Percentiles rank a stretch among this genome's conserved stretches.
These are phyloP conservation scores for Wickerhamomyces alni DNA, from an alignment of 805 yeast species.

Conservation along the genomic window DNA sequence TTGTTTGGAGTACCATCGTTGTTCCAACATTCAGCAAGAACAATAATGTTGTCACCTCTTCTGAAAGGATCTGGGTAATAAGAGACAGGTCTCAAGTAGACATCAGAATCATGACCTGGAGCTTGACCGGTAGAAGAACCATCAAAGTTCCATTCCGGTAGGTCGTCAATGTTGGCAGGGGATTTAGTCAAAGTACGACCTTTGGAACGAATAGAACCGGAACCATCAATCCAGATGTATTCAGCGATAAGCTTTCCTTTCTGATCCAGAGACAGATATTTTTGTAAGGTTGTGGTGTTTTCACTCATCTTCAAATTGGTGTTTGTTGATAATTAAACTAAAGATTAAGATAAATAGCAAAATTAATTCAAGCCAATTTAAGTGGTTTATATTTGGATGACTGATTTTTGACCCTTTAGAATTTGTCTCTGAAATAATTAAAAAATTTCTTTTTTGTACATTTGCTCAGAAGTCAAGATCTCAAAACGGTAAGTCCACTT, in stretches of 20 bases:
- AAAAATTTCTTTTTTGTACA: no score
- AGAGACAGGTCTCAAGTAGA: conserved; percentile 93
- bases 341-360: not conserved
- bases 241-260: conserved; percentile 87
- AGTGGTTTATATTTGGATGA: not conserved
- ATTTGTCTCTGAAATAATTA: no score
- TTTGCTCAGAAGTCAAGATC: no score
- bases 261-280: conserved; percentile 81
- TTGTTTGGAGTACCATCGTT: conserved; percentile 99
- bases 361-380: not conserved
- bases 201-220: conserved; percentile 88
- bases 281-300: conserved; percentile 76
- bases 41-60: conserved; percentile 94
- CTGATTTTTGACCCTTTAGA: no score
- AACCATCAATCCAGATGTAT: conserved; percentile 96
- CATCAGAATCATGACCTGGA: conserved; percentile 95
- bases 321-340: not conserved
- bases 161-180: conserved; percentile 70
- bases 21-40: conserved; percentile 94
- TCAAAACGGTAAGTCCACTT: no score
- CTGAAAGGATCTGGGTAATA: conserved; percentile 96
- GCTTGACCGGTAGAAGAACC: conserved; percentile 99
- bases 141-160: conserved; percentile 99
- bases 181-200: conserved; percentile 76
- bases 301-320: conserved; percentile 23